These are phyloP conservation scores for Geotrichum macrosporum DNA, from an alignment of 1,139 yeast species.

Conservation along the genomic window DNA sequence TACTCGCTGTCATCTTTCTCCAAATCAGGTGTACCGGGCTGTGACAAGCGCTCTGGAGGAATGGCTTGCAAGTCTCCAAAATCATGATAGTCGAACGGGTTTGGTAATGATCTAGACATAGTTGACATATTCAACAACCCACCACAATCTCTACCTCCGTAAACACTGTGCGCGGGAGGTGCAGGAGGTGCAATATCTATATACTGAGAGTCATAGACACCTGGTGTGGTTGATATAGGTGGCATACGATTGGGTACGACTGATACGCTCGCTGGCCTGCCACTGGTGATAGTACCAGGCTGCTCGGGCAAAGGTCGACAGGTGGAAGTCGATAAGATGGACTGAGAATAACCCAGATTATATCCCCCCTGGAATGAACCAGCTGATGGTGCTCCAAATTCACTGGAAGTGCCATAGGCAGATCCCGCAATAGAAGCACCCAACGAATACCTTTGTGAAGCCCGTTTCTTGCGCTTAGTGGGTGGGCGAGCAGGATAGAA, in stretches of 20 bases:
- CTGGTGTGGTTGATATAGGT: too few species aligned
- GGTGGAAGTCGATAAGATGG: neutral
- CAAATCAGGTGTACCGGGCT: neutral
- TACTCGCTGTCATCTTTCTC: neutral
- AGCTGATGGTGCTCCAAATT: neutral
- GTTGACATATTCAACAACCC: slow-evolving; percentile 13
- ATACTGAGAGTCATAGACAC: neutral
- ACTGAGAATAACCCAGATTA: slow-evolving; percentile 1
- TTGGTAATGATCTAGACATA: slow-evolving; percentile 9
- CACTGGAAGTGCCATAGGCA: too few species aligned
- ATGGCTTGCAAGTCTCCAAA: slow-evolving; percentile 17
- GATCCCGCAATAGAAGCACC: neutral
- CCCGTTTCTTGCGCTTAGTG: neutral
- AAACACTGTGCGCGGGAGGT: slow-evolving; percentile 8
- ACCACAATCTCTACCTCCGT: neutral
- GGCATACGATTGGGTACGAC: neutral
- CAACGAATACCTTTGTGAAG: neutral
- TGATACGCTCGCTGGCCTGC: neutral
- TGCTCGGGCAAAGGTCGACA: slow-evolving; percentile 15
- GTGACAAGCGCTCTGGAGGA: slow-evolving; percentile 17
- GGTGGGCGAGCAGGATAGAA: slow-evolving; percentile 54
- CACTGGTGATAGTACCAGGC: slow-evolving; percentile 4
- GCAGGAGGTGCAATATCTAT: neutral
- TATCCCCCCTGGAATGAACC: neutral
- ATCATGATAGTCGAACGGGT: slow-evolving; percentile 13